Base-by-base conservation (phyloP, 371 early-diverging fungal species). In the Syncephalis plumigaleata region DNA sequence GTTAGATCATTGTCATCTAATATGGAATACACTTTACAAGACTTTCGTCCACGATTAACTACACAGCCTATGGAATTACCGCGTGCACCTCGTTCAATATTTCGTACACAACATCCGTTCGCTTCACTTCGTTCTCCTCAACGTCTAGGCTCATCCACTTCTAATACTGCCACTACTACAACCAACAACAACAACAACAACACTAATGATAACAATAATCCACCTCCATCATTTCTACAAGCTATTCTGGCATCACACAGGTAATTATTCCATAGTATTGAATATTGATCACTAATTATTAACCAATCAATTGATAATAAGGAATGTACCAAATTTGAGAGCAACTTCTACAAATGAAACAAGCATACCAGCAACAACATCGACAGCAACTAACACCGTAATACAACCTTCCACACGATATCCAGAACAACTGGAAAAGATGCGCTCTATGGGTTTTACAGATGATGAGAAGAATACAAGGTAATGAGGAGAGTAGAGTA, bases 381-480 rank as follows among this genome's bases (percentile, higher is more conserved):
- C 13, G 23, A 15, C 23, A 20, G 21, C 36, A 2, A 18, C 26
- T 31, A 31, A 31, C 31, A 31, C 11, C 31, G 9, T 23, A 42
- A 42, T 18, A 18, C 31, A 36, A 27, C 51, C 42, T 13, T 16
- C 21, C 8, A 40, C 38, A 27, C 31, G 36, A 9, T 51, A 27
- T 39, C 8, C 18, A 15, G 25, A 24, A 9, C 51, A 51, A 22
- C 36, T 51, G 17, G 46, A 46, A 39, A 9, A 40, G n/a, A n/a
- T 51, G 24, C 39, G 46, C 11, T 42, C 40, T 16, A 51, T 51
- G 51, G 51, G 51, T 9, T 51, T 51, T 27, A 16, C 37, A 2
- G 46, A 51, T 22, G 11, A 26, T 3, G 20, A 20, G 7, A 39
- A 36, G 5, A 51, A 51, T 38, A 8, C 46, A 49, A 31, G 16